Evolutionary conservation across 2,329 filamentous ascomycete species (phyloP).

Genomic region (Penicillium expansum): DNA sequence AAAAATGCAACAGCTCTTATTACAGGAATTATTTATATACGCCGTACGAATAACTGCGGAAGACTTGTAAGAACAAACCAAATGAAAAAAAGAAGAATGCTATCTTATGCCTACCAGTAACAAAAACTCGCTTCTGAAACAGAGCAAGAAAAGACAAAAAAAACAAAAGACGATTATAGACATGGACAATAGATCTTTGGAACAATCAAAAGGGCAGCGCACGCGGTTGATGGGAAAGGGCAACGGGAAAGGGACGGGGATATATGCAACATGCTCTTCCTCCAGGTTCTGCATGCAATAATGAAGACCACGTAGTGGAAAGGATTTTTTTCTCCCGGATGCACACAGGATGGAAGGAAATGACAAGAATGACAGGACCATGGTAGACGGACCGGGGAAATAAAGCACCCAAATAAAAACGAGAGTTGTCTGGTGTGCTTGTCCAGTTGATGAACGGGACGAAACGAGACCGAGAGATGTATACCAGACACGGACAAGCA

Average conservation of each 20-base stretch:
- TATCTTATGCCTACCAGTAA: slow-evolving; percentile 26
- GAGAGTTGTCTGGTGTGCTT: background rate
- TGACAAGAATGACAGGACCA: background rate
- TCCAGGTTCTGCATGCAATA: slow-evolving; percentile 5
- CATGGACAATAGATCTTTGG: slow-evolving; percentile 25
- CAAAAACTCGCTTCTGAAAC: slow-evolving; percentile 26
- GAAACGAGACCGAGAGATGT: background rate
- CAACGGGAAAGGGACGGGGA: slow-evolving; percentile 10
- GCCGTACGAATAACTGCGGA: slow-evolving; percentile 14
- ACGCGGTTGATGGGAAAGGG: slow-evolving; percentile 7
- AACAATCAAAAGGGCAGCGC: slow-evolving; percentile 19
- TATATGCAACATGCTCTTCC: slow-evolving; percentile 25
- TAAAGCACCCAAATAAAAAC: background rate
- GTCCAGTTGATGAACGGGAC: background rate
- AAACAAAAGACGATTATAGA: slow-evolving; percentile 25
- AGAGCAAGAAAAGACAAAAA: slow-evolving; percentile 22
- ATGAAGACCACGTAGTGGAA: slow-evolving; percentile 7
- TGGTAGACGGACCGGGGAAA: slow-evolving; percentile 1
- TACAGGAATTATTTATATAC: slow-evolving; percentile 13
- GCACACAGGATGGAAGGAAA: slow-evolving; percentile 2
- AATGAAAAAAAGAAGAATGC: slow-evolving; percentile 19
- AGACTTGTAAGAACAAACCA: slow-evolving; percentile 6
- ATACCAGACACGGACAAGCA: background rate
- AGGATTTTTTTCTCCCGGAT: slow-evolving; percentile 6
- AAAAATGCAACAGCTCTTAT: slow-evolving; percentile 4